Percentiles rank a stretch among this genome's conserved stretches.
Evolutionary conservation across 106 monocot genomes (phyloP).

Genomic region (Chionographis japonica): DNA sequence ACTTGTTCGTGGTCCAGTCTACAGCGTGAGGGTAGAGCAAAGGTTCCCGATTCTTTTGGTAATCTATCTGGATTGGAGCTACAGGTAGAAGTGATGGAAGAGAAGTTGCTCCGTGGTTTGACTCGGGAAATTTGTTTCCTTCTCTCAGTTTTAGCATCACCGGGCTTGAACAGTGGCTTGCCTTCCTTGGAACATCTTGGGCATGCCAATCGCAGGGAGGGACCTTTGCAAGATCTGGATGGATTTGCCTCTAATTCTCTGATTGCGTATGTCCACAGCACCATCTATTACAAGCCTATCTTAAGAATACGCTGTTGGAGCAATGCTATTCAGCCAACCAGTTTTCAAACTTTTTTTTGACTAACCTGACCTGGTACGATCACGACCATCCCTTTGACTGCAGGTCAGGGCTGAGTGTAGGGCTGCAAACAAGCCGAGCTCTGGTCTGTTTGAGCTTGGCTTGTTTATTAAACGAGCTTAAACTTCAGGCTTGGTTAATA

Average conservation of each 20-base stretch:
- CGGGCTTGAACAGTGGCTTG: constrained; percentile 55
- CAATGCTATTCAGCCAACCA: too few species aligned
- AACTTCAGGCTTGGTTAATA: too few species aligned
- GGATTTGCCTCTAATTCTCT: constrained; percentile 59
- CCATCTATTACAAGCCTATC: not conserved
- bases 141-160: constrained; percentile 67
- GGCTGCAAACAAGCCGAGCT: too few species aligned
- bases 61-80: constrained; percentile 73
- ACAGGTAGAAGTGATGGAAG: constrained; percentile 96
- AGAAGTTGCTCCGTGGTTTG: constrained; percentile 79
- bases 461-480: too few species aligned
- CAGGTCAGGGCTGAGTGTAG: too few species aligned
- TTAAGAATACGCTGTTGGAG: too few species aligned
- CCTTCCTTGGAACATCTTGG: constrained; percentile 83
- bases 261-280: constrained; percentile 33
- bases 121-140: constrained; percentile 81
- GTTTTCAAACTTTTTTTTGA: too few species aligned
- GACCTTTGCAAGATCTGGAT: constrained; percentile 43
- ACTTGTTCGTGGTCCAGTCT: constrained; percentile 76
- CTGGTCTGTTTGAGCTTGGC: too few species aligned
- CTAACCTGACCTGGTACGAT: too few species aligned
- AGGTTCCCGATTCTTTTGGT: constrained; percentile 80
- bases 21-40: constrained; percentile 70
- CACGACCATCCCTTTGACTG: too few species aligned
- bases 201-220: constrained; percentile 37